A percentile compares a stretch with the other conserved stretches of the same genome.
These are phyloP conservation scores for Solanum stenotomum DNA, from an alignment of 257 asterid species.

Conservation along the genomic window DNA sequence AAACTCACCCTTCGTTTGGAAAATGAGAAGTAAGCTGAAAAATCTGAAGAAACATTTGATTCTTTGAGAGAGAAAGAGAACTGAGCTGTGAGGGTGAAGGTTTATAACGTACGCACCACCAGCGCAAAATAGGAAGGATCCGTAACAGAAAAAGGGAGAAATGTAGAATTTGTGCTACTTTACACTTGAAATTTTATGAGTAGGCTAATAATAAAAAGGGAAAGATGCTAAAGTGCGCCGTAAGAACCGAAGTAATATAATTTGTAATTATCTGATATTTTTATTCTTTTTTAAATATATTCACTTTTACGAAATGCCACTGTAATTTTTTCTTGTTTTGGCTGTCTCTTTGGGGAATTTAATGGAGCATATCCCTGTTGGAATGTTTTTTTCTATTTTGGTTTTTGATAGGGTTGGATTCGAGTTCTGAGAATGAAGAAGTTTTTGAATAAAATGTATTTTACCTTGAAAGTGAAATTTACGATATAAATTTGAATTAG, in stretches of 20 bases:
- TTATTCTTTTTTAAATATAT: neutral
- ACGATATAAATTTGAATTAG: fast-evolving
- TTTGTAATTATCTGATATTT: neutral
- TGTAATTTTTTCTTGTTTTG: neutral
- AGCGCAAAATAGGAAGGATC: constrained; percentile 10
- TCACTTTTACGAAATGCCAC: neutral
- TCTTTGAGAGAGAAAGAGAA: neutral
- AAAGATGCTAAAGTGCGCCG: constrained; percentile 2
- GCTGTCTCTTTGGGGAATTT: neutral
- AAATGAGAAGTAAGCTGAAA: neutral
- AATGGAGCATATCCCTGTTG: neutral
- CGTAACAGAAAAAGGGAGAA: neutral
- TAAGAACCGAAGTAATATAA: constrained; percentile 7
- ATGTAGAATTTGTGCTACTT: neutral
- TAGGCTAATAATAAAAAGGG: neutral
- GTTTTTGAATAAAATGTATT: neutral
- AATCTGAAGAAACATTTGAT: constrained; percentile 4
- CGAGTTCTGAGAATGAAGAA: neutral
- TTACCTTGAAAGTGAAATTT: neutral
- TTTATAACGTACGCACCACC: constrained; percentile 11
- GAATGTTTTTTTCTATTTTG: neutral
- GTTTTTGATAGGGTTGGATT: neutral
- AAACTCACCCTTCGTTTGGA: constrained; percentile 10
- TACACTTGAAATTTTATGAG: neutral
- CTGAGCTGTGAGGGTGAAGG: constrained; percentile 19